Evolutionary conservation across 345 rosid genomes (phyloP).

Genomic region (Sonneratia alba): DNA sequence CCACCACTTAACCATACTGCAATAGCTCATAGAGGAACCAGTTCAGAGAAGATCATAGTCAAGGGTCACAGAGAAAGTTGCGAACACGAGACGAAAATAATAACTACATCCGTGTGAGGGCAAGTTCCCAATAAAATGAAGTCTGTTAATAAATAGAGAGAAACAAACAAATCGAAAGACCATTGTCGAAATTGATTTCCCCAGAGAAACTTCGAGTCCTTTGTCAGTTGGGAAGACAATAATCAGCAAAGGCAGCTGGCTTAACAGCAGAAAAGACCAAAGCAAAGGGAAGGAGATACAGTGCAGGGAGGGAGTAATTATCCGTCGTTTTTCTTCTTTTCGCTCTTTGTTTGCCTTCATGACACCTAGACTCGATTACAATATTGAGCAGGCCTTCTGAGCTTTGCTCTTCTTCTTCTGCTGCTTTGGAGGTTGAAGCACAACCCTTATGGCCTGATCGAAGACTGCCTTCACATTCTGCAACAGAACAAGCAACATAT

Average conservation of each 20-base stretch:
- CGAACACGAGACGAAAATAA: not conserved
- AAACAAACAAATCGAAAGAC: slow-evolving; percentile 7
- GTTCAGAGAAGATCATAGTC: not conserved
- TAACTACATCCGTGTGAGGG: not conserved
- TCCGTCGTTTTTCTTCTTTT: not conserved
- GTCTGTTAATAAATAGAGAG: slow-evolving; percentile 1
- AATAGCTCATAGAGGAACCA: not conserved
- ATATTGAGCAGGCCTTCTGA: slow-evolving; percentile 51
- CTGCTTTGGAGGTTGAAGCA: slow-evolving; percentile 78
- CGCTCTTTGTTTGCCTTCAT: slow-evolving; percentile 1
- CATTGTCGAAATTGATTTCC: not conserved
- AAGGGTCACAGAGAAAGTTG: not conserved
- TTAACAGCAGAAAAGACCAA: not conserved
- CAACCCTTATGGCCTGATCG: slow-evolving; percentile 78
- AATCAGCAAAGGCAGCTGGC: slow-evolving; percentile 7
- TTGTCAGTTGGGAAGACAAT: slow-evolving; percentile 4
- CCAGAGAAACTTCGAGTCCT: slow-evolving; percentile 2
- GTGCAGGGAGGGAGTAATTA: not conserved
- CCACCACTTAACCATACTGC: not conserved
- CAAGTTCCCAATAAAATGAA: not conserved
- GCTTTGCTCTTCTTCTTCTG: slow-evolving; percentile 78
- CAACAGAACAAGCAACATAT: slow-evolving; percentile 5
- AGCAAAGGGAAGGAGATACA: slow-evolving; percentile 5
- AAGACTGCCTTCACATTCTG: slow-evolving; percentile 88
- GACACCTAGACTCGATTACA: slow-evolving; percentile 34